These are phyloP conservation scores for Protomyces arabidopsidicola DNA, from an alignment of 1,139 yeast species.

Conservation along the genomic window DNA sequence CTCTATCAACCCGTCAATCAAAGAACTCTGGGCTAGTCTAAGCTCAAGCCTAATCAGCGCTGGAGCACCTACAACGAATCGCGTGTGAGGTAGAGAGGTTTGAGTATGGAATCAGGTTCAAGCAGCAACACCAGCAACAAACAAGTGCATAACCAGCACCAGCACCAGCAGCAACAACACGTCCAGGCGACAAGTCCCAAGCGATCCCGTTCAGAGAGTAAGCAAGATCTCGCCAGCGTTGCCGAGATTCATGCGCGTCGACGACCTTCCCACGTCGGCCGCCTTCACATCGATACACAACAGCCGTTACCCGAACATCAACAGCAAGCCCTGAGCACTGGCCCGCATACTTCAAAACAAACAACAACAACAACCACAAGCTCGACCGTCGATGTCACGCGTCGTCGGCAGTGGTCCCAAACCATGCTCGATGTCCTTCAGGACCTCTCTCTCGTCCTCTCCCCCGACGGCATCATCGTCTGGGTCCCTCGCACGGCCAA, in stretches of 20 bases:
- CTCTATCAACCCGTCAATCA: too few species aligned
- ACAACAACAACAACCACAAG: not conserved
- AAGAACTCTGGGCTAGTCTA: too few species aligned
- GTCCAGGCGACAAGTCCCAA: not conserved
- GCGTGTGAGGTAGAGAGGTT: not conserved
- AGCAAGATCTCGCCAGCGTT: not conserved
- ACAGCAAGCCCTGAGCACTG: not conserved
- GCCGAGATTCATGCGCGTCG: not conserved
- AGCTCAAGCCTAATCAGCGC: not conserved
- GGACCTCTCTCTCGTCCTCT: slow-evolving; percentile 31
- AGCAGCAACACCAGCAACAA: too few species aligned
- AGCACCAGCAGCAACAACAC: too few species aligned
- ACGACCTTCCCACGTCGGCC: not conserved
- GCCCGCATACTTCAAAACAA: not conserved
- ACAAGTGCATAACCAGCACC: too few species aligned
- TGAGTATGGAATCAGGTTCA: too few species aligned
- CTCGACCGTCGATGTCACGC: not conserved
- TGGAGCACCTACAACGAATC: not conserved
- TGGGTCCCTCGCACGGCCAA: slow-evolving; percentile 33
- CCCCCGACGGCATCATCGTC: slow-evolving; percentile 34
- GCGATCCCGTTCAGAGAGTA: not conserved
- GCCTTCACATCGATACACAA: not conserved
- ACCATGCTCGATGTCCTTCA: slow-evolving; percentile 14
- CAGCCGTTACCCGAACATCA: not conserved
- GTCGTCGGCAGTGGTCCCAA: slow-evolving; percentile 3